These are phyloP conservation scores for Peronospora tabacina DNA, from an alignment of 352 stramenopile genomes.

Conservation along the genomic window DNA sequence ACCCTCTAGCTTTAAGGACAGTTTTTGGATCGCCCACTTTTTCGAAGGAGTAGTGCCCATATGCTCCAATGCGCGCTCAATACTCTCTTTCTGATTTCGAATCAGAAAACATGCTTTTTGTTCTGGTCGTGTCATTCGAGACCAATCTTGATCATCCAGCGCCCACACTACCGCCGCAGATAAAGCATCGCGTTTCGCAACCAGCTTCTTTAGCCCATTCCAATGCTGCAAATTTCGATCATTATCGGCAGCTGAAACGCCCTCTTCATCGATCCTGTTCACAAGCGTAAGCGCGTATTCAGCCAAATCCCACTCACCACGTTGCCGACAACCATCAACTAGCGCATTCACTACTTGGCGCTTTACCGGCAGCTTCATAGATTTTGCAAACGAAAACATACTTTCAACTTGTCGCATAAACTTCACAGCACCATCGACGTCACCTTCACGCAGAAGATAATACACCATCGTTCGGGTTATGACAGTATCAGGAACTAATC, in stretches of 20 bases:
- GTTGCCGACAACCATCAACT: constrained; percentile 45
- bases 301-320: constrained; percentile 33
- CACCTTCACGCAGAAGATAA: constrained; percentile 37
- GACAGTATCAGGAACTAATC: constrained; percentile 32
- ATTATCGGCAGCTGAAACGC: background rate
- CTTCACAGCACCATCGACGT: constrained; percentile 17
- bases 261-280: constrained; percentile 1
- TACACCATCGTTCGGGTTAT: constrained; percentile 39
- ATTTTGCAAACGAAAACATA: constrained; percentile 4
- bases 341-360: constrained; percentile 32
- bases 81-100: constrained; percentile 19
- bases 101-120: constrained; percentile 15
- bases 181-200: constrained; percentile 17
- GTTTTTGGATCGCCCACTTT: constrained; percentile 10
- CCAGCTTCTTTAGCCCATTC: constrained; percentile 8
- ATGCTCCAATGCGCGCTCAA: constrained; percentile 19
- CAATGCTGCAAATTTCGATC: constrained; percentile 5
- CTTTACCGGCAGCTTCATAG: constrained; percentile 13
- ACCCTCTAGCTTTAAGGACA: constrained; percentile 23
- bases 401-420: constrained; percentile 25
- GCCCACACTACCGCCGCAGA: constrained; percentile 20
- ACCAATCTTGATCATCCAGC: constrained; percentile 17
- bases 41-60: background rate
- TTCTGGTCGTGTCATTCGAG: constrained; percentile 12
- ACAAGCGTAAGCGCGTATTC: constrained; percentile 13